Evolutionary conservation across 345 rosid species (phyloP).

Genomic region (Microcos paniculata): DNA sequence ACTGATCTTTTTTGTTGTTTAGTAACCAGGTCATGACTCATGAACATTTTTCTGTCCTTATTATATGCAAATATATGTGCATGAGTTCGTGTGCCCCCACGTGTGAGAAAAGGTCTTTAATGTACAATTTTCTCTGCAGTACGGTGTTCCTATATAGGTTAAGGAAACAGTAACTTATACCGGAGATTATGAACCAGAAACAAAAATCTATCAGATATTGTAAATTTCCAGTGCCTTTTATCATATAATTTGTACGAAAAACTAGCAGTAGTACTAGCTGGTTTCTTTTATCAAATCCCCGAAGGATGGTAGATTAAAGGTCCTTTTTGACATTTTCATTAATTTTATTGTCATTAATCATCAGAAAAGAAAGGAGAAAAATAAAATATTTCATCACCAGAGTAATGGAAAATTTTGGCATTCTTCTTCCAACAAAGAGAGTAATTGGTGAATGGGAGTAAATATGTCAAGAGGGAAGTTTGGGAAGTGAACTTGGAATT

Average conservation of each 20-base stretch:
- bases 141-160: neutral
- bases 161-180: neutral
- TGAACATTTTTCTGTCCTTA: neutral
- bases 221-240: neutral
- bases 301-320: neutral
- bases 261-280: no score
- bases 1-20: conserved; percentile 2
- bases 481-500: neutral
- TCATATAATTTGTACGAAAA: neutral
- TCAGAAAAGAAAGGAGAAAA: no score
- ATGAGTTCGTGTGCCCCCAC: neutral
- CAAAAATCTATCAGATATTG: neutral
- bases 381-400: neutral
- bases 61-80: neutral
- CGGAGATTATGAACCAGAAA: neutral
- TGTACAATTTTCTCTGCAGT: neutral
- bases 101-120: neutral
- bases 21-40: neutral
- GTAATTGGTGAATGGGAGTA: neutral
- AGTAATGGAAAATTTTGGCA: neutral
- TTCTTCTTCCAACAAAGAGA: neutral
- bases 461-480: neutral
- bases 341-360: no score
- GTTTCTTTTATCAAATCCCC: no score
- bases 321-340: no score